phyloP scores from a whole-genome alignment of 768 basidiomycete species.

The Mycena venus region DNA sequence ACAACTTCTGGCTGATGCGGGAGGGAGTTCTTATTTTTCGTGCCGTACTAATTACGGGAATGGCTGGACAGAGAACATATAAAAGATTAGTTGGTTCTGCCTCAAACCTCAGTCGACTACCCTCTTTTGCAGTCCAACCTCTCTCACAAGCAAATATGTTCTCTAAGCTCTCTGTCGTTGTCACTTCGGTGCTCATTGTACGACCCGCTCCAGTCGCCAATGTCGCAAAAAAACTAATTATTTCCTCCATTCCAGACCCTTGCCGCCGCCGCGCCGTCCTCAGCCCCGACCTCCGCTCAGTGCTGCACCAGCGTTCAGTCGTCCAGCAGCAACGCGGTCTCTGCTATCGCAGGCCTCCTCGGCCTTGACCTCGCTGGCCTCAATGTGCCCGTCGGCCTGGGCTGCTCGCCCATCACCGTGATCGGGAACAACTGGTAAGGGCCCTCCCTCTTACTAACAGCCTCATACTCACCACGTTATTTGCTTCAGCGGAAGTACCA shows the following conservation, averaged over 20 bases:
- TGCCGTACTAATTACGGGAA: background rate
- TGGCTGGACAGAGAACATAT: conserved; percentile 8
- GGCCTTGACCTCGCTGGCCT: background rate
- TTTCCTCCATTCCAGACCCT: background rate
- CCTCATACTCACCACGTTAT: background rate
- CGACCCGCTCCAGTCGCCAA: background rate
- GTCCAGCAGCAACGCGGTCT: background rate
- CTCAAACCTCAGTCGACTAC: background rate
- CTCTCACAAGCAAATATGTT: background rate
- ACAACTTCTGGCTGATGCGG: conserved; percentile 6
- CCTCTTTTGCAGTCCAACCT: background rate
- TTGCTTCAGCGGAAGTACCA: conserved; percentile 1
- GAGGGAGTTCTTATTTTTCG: background rate
- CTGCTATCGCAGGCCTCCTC: background rate
- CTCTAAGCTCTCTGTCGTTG: background rate
- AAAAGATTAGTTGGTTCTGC: background rate
- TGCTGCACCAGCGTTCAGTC: background rate
- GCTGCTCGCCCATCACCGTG: background rate
- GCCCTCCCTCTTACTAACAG: background rate
- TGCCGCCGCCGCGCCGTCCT: background rate
- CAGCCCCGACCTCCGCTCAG: background rate
- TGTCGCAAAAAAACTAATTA: background rate
- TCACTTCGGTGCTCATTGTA: conserved; percentile 2
- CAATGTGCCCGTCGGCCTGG: background rate
- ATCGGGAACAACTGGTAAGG: background rate